Conservation (phyloP, 306 rosid genomes). For the Trifolium repens region DNA sequence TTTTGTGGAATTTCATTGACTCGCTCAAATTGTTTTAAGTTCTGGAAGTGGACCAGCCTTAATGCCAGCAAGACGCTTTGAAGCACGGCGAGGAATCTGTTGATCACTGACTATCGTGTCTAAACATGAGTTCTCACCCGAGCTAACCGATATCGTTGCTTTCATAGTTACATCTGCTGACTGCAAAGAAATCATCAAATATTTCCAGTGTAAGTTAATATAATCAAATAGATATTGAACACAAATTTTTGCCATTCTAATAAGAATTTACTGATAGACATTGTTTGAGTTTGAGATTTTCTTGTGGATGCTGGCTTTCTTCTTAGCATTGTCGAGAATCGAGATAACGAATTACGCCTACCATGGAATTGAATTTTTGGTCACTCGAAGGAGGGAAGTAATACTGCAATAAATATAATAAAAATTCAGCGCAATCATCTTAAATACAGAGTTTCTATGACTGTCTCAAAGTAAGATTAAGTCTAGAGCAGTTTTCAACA, state of each 20-base stretch:
- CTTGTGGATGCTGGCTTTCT: conserved; percentile 37
- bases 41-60: conserved; percentile 64
- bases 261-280: conserved; percentile 49
- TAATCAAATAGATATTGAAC: conserved; percentile 25
- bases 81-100: conserved; percentile 67
- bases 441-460: conserved; percentile 27
- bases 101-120: neutral
- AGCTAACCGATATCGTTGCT: conserved; percentile 49
- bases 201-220: conserved; percentile 47
- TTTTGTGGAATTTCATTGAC: too few relatives aligned
- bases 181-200: conserved; percentile 44
- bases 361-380: conserved; percentile 63
- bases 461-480: too few relatives aligned
- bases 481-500: too few relatives aligned
- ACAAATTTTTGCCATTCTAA: conserved; percentile 28
- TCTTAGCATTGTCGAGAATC: conserved; percentile 37
- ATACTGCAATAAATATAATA: conserved; percentile 61
- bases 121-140: conserved; percentile 32
- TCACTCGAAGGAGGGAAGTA: conserved; percentile 60
- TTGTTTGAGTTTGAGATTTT: conserved; percentile 30
- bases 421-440: conserved; percentile 36
- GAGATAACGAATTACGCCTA: conserved; percentile 63
- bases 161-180: conserved; percentile 47
- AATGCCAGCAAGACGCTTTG: conserved; percentile 92
- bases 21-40: conserved; percentile 52